Evolutionary conservation across 345 rosid genomes (phyloP).

Genomic region (Chamaenerion angustifolium): DNA sequence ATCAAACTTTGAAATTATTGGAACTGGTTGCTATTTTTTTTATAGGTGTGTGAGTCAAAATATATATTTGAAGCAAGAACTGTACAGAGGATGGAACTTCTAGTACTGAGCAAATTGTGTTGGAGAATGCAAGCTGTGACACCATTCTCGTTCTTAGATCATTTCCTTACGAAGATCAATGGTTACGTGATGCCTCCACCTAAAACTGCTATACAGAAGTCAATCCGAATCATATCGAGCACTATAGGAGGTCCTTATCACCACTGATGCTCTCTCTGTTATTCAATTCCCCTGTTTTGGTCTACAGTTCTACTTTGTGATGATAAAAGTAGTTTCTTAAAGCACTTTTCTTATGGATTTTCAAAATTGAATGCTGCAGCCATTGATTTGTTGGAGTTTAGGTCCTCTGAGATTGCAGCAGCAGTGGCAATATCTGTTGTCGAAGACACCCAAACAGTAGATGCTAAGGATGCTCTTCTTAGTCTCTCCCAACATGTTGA

Average conservation of each 20-base stretch:
- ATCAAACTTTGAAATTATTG: not conserved
- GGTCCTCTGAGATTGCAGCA: conserved; percentile 75
- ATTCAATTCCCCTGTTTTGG: not conserved
- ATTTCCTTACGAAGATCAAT: conserved; percentile 41
- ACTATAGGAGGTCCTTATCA: conserved; percentile 29
- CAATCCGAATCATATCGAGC: conserved; percentile 34
- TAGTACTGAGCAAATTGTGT: conserved; percentile 44
- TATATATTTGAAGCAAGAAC: conserved; percentile 56
- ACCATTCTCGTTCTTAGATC: conserved; percentile 50
- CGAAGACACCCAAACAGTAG: conserved; percentile 28
- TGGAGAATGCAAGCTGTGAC: conserved; percentile 78
- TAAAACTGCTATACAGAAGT: conserved; percentile 20
- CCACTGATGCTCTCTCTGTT: not conserved
- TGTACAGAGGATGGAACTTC: conserved; percentile 63
- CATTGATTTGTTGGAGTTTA: conserved; percentile 53
- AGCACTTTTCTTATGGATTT: not conserved
- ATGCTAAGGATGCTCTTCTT: conserved; percentile 35
- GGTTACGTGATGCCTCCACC: conserved; percentile 15
- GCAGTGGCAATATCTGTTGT: conserved; percentile 47
- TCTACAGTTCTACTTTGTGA: no score
- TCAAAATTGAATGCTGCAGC: conserved; percentile 33
- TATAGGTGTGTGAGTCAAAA: conserved; percentile 40
- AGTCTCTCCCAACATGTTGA: conserved; percentile 25
- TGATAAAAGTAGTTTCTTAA: not conserved
- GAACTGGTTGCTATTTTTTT: no score